These are phyloP conservation scores for Platanthera guangdongensis DNA, from an alignment of 106 monocot genomes.

Conservation along the genomic window DNA sequence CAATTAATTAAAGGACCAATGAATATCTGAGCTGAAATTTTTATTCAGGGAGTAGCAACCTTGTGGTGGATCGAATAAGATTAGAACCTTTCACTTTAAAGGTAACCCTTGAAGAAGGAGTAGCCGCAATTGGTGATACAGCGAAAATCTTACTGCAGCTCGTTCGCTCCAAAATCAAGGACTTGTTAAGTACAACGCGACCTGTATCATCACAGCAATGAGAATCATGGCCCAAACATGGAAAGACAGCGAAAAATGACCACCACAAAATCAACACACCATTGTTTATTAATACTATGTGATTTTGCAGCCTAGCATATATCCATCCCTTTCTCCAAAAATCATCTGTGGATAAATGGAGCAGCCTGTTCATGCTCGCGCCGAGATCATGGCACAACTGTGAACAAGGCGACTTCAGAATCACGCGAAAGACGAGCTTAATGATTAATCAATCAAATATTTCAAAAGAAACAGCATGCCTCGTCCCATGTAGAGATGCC, in stretches of 20 bases:
- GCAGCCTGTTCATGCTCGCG: constrained; percentile 40
- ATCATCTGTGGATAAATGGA: constrained; percentile 20
- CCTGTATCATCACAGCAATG: constrained; percentile 30
- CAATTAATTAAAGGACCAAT: neutral
- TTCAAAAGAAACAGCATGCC: constrained; percentile 16
- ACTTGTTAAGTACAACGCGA: constrained; percentile 37
- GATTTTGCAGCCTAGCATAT: constrained; percentile 50
- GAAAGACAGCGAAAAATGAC: neutral
- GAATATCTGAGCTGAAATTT: neutral
- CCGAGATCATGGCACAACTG: constrained; percentile 49
- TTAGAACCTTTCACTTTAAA: constrained; percentile 69
- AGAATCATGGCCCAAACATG: neutral
- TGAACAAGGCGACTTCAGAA: neutral
- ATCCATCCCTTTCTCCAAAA: constrained; percentile 82
- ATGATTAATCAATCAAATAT: neutral
- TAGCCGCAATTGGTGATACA: constrained; percentile 62
- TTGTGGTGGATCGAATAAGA: constrained; percentile 33
- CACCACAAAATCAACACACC: constrained; percentile 30
- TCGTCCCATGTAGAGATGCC: constrained; percentile 52
- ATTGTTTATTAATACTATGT: constrained; percentile 51
- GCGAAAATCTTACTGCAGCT: constrained; percentile 29
- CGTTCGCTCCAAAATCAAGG: constrained; percentile 18
- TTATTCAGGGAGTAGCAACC: constrained; percentile 19
- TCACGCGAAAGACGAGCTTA: neutral
- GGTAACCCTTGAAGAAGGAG: constrained; percentile 36